Percentiles rank a stretch among this genome's conserved stretches.
Evolutionary conservation across 176 grass and related monocot species (phyloP).

Genomic region (Aegilops tauschii): DNA sequence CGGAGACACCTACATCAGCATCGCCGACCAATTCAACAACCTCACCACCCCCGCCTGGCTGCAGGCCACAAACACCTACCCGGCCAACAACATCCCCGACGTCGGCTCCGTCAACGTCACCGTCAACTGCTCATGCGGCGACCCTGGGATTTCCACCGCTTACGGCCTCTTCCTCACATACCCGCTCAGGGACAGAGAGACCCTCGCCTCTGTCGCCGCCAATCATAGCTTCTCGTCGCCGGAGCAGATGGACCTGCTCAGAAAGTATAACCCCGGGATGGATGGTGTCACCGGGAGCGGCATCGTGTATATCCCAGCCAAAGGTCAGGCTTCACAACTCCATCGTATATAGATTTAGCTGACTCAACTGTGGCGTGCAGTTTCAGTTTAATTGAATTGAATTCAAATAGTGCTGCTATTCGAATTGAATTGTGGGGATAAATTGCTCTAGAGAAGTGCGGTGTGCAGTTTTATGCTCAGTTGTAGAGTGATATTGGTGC

Average conservation of each 20-base stretch:
- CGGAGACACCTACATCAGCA: constrained; percentile 19
- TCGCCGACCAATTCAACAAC: constrained; percentile 32
- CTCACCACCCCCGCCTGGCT: constrained; percentile 64
- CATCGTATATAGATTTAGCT: background rate
- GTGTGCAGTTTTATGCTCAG: background rate
- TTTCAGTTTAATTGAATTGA: too few relatives aligned
- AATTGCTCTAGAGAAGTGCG: background rate
- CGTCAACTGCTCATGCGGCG: constrained; percentile 84
- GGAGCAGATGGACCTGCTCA: constrained; percentile 33
- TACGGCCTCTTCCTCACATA: constrained; percentile 80
- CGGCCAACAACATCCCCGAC: constrained; percentile 35
- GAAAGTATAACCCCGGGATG: constrained; percentile 59
- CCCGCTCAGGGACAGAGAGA: constrained; percentile 53
- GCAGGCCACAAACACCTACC: constrained; percentile 38
- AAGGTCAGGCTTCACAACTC: constrained; percentile 32
- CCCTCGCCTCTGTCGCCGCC: constrained; percentile 32
- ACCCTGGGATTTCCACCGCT: constrained; percentile 19
- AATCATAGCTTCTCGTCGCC: constrained; percentile 23
- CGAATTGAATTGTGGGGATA: background rate
- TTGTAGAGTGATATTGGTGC: background rate
- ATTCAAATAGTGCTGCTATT: too few relatives aligned
- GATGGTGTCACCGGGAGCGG: constrained; percentile 26
- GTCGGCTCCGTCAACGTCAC: constrained; percentile 33
- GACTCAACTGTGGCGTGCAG: too few relatives aligned
- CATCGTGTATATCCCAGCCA: constrained; percentile 58